phyloP scores from a whole-genome alignment of 2,329 filamentous ascomycete genomes.

The Chrysoporthe austroafricana region DNA sequence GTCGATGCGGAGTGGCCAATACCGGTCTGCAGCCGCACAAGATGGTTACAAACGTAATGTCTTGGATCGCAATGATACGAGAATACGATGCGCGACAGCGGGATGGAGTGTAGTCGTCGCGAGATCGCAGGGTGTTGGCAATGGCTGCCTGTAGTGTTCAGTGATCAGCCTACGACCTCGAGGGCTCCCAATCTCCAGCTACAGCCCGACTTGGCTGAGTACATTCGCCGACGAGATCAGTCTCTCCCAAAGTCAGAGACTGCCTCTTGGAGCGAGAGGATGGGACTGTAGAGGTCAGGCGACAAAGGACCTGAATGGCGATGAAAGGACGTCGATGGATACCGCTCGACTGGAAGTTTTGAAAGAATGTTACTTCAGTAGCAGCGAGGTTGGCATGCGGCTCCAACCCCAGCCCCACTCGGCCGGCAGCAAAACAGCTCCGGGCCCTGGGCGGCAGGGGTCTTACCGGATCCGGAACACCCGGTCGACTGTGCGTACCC shows the following conservation, averaged over 20 bases:
- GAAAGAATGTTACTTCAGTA: slow-evolving; percentile 21
- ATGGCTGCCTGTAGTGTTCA: slow-evolving; percentile 20
- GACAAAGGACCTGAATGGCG: slow-evolving; percentile 19
- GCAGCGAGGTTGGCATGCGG: not conserved
- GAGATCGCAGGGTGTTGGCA: not conserved
- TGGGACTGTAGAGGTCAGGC: slow-evolving; percentile 1
- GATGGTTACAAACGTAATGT: not conserved
- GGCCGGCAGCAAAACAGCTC: not conserved
- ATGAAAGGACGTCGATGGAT: slow-evolving; percentile 5
- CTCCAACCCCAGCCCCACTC: not conserved
- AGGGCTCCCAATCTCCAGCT: not conserved
- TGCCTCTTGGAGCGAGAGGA: not conserved
- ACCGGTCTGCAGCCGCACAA: not conserved
- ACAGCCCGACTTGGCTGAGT: not conserved
- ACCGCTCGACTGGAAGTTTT: slow-evolving; percentile 11
- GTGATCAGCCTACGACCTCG: slow-evolving; percentile 21
- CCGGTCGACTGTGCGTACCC: not conserved
- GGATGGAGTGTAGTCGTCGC: not conserved
- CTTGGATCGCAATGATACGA: not conserved
- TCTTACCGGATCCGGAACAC: slow-evolving; percentile 5
- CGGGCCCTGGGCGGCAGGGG: slow-evolving; percentile 1
- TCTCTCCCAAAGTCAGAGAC: not conserved
- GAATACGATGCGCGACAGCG: not conserved
- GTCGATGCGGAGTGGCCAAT: not conserved
- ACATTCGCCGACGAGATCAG: not conserved